These are phyloP conservation scores for Gossypium lobatum DNA, from an alignment of 441 rosid genomes.

Conservation along the genomic window DNA sequence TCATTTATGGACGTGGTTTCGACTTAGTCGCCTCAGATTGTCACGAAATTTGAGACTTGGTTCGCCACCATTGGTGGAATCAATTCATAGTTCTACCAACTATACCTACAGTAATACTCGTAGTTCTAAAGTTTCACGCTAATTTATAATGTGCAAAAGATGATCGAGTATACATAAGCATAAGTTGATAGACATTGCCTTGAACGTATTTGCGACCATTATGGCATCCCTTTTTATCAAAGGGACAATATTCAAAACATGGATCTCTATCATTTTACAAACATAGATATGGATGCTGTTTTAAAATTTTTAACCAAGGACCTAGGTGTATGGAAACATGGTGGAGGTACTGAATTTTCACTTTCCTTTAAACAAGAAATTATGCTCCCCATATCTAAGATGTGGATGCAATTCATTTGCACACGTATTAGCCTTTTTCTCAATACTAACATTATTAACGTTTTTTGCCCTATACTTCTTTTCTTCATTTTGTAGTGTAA, in stretches of 20 bases:
- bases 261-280: no score
- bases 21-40: not conserved
- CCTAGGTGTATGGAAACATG: no score
- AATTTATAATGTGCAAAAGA: not conserved
- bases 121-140: not conserved
- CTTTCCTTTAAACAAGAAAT: no score
- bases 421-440: not conserved
- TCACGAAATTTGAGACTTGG: not conserved
- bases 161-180: not conserved
- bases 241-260: not conserved
- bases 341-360: no score
- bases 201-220: not conserved
- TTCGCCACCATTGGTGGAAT: not conserved
- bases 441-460: not conserved
- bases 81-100: not conserved
- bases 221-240: not conserved
- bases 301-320: no score
- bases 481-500: no score
- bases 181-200: not conserved
- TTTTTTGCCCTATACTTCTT: not conserved
- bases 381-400: not conserved
- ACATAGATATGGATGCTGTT: no score
- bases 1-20: no score
- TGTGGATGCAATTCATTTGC: not conserved
- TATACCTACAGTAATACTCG: not conserved